Conservation (phyloP, 306 rosid species). For the Vicia villosa region DNA sequence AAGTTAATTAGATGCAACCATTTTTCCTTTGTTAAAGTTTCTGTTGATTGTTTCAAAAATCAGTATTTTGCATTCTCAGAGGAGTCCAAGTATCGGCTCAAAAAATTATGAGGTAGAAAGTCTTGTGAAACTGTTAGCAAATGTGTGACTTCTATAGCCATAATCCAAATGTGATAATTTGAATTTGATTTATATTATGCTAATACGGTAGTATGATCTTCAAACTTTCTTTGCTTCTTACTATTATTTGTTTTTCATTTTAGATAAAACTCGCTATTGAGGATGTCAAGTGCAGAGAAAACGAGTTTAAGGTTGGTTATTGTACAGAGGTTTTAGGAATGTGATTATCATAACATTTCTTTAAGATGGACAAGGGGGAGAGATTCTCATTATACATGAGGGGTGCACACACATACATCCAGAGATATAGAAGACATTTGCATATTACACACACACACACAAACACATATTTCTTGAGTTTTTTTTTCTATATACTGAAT, state of each 20-base stretch:
- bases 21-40: constrained; percentile 4
- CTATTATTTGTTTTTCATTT: constrained; percentile 33
- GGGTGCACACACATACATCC: not conserved
- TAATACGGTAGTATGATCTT: not conserved
- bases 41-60: constrained; percentile 10
- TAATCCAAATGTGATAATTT: not conserved
- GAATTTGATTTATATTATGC: constrained; percentile 16
- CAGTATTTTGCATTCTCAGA: constrained; percentile 25
- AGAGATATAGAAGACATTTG: not conserved
- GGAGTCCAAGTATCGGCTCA: constrained; percentile 2
- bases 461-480: not conserved
- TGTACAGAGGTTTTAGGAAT: not conserved
- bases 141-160: constrained; percentile 14
- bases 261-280: constrained; percentile 66
- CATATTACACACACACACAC: not conserved
- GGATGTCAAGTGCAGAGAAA: constrained; percentile 53
- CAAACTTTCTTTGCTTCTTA: constrained; percentile 27
- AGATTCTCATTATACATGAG: not conserved
- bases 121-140: constrained; percentile 15
- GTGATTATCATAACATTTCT: constrained; percentile 12
- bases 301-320: constrained; percentile 67
- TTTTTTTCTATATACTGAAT: not conserved
- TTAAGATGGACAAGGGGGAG: constrained; percentile 15
- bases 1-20: constrained; percentile 4
- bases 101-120: not conserved